Evolutionary conservation across 305 asterid genomes (phyloP), one percentile per base, ranked within the genome.

Genomic region (Fraxinus sp.): DNA sequence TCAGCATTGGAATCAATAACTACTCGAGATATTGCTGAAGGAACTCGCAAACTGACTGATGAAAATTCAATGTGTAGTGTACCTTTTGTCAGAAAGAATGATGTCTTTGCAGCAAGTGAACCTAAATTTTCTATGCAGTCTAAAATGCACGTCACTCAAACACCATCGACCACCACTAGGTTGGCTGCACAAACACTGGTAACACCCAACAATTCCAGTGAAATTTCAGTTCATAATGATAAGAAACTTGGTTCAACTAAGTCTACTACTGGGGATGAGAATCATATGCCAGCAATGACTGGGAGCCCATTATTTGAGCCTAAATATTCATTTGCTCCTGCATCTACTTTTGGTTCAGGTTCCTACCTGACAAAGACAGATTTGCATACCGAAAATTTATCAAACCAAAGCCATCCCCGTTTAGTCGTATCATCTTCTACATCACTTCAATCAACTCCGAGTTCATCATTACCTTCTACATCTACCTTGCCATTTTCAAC

Each of bases 271-370:
- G 86, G 73, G 83, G 86, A 87, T 85, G 89, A 83, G 86, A 87
- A 88, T 84, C 81, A 81, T 78, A 36, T 85, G 3, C 41, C 79
- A 49, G 32, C 9, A 16, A 70, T 30, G 35, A 77, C 91, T 37
- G 87, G 80, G 32, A 82, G 86, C 66, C 71, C 83, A 46, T 36
- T 35, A 20, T 36, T 78, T 26, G 90, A 87, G 44, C 76, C 84
- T 79, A 86, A 79, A 78, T 59, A 82, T 88, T 85, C 91, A 3
- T 70, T 82, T 57, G 76, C 88, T 78, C 82, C 85, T 72, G 78
- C 89, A 62, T 79, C 87, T 79, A 74, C 85, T 79, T 81, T 87
- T 84, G 84, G 85, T 85, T 90, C 91, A 20, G 83, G 83, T 68
- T 81, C 75, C 59, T 74, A 70, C 74, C 82, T 76, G 76, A 81